Evolutionary conservation across 352 stramenopile genomes (phyloP).

Genomic region (Globisporangium solare): DNA sequence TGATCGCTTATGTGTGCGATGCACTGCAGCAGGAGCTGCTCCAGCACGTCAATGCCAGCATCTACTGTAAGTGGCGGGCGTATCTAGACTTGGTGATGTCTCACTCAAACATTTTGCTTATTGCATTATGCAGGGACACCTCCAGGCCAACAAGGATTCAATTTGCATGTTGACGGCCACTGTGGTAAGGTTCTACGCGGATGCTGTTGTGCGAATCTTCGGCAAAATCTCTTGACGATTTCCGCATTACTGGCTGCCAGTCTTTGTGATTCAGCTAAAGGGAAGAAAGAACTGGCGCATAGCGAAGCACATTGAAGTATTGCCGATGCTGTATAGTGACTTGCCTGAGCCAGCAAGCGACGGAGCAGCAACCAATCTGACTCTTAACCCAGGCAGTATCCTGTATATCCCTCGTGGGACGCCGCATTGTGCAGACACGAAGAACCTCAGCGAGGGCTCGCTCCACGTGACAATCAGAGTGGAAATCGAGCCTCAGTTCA

Average conservation of each 20-base stretch:
- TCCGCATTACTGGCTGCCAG: conserved; percentile 5
- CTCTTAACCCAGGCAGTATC: conserved; percentile 21
- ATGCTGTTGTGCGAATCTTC: neutral
- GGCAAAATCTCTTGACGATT: neutral
- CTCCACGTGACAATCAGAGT: conserved; percentile 32
- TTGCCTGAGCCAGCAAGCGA: neutral
- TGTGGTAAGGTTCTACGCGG: conserved; percentile 14
- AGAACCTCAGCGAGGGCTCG: conserved; percentile 18
- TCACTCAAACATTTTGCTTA: neutral
- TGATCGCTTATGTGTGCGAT: conserved; percentile 12
- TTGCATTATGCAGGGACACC: conserved; percentile 23
- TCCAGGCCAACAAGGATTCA: conserved; percentile 23
- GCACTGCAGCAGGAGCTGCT: conserved; percentile 20
- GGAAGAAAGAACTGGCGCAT: conserved; percentile 26
- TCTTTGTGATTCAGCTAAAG: conserved; percentile 32
- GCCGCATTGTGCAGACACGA: conserved; percentile 27
- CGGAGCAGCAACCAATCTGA: conserved; percentile 1
- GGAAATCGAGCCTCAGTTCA: conserved; percentile 22
- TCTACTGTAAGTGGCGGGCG: conserved; percentile 22
- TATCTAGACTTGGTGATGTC: neutral
- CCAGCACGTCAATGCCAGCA: conserved; percentile 32
- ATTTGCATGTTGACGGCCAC: conserved; percentile 28
- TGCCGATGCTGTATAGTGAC: conserved; percentile 25
- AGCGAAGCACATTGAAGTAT: conserved; percentile 5
- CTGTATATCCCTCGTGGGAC: conserved; percentile 31